phyloP scores from a whole-genome alignment of 345 rosid genomes.

The Theobroma cacao region DNA sequence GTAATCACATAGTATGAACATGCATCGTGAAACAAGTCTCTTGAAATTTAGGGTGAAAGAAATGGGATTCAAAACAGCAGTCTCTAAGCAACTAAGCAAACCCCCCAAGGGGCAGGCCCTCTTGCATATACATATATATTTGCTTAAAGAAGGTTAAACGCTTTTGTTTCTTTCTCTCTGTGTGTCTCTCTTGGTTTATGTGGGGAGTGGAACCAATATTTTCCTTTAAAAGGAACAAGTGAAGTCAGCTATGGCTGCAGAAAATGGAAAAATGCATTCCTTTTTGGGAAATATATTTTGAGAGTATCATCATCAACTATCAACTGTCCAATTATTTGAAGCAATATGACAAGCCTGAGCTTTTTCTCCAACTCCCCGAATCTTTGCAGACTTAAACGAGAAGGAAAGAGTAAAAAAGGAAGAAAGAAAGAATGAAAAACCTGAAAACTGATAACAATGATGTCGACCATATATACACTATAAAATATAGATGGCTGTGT shows the following conservation, averaged over 20 bases:
- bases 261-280: neutral
- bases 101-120: neutral
- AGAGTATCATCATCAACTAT: neutral
- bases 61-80: no score
- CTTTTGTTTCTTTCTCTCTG: neutral
- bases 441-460: neutral
- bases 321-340: neutral
- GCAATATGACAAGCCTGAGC: neutral
- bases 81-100: no score
- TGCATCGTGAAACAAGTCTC: neutral
- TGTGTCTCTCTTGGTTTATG: neutral
- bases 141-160: neutral
- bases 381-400: neutral
- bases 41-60: neutral
- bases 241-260: slow-evolving; percentile 14
- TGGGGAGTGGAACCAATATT: neutral
- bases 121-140: neutral
- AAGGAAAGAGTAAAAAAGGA: neutral
- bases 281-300: neutral
- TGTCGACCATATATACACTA: neutral
- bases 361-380: neutral
- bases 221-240: neutral
- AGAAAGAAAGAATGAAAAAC: neutral
- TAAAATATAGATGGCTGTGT: neutral
- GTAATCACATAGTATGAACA: neutral